Evolutionary conservation across 2,329 filamentous ascomycete species (phyloP).

Genomic region (Pseudopithomyces chartarum): DNA sequence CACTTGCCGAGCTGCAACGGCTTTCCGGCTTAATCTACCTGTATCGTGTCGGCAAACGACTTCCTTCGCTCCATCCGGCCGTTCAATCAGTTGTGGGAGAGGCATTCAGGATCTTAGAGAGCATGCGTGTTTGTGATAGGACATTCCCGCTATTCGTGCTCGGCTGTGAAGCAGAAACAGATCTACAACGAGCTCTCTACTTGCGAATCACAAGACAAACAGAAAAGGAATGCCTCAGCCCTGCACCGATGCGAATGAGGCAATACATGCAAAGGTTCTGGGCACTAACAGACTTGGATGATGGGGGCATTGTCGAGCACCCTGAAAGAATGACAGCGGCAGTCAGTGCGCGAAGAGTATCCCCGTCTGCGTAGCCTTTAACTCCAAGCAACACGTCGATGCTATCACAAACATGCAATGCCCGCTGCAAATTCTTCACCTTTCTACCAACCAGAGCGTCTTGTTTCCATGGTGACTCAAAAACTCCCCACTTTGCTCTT

Average conservation of each 20-base stretch:
- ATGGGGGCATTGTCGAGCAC: conserved; percentile 13
- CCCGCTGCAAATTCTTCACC: background rate
- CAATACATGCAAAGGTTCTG: conserved; percentile 20
- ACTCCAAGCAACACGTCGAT: background rate
- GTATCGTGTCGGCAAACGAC: conserved; percentile 10
- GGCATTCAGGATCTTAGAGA: conserved; percentile 17
- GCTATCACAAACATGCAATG: background rate
- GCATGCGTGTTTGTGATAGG: conserved; percentile 25
- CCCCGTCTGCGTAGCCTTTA: conserved; percentile 5
- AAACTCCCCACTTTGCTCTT: conserved; percentile 14
- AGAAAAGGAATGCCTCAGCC: background rate
- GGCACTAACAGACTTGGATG: conserved; percentile 22
- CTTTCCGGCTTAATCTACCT: conserved; percentile 15
- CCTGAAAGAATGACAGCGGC: conserved; percentile 14
- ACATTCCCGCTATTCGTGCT: conserved; percentile 34
- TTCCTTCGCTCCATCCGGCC: background rate
- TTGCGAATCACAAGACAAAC: conserved; percentile 6
- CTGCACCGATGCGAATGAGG: conserved; percentile 7
- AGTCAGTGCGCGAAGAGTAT: conserved; percentile 11
- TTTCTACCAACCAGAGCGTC: conserved; percentile 11
- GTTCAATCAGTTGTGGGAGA: conserved; percentile 5
- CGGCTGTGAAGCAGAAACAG: conserved; percentile 33
- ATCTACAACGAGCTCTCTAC: conserved; percentile 22
- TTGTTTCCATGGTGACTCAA: conserved; percentile 16
- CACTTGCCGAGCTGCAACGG: conserved; percentile 13